Evolutionary conservation across 2,329 filamentous ascomycete species (phyloP), one percentile per base, ranked within the genome.

Genomic region (Bipolaris victoriae): DNA sequence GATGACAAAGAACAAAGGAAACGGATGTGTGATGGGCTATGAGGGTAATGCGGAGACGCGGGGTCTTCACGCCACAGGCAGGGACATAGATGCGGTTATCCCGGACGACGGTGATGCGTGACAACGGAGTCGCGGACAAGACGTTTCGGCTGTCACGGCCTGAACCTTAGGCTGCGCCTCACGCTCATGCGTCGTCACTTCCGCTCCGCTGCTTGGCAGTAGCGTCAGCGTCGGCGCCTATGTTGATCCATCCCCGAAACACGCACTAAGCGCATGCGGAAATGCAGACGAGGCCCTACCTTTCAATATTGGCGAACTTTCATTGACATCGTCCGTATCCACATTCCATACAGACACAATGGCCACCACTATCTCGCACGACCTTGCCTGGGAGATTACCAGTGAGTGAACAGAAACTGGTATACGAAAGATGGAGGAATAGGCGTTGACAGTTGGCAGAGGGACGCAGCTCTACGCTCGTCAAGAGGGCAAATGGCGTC

Each of bases 311-410:
- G 57, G 57, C 60, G 65, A 66, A 66, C 58, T 64, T 61, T 57
- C 54, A 51, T 59, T 35, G 51, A 72, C 62, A 39, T 60, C 62
- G 61, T 58, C 62, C 65, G 63, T 66, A 71, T 68, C 65, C 60
- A 64, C 68, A 66, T 60, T 60, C 58, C 61, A 64, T 66, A 72
- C 65, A 66, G 66, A 67, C 66, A 64, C 63, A 74, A 83, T 81
- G 79, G 83, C 86, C 72, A 64, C 67, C 58, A 80, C 88, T 84
- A 85, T 96, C 78, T 96, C 92, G 80, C 82, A 88, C 78, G 93
- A 97, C 83, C 86, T 97, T 75, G 83, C 97, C 85, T 98, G 94
- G 94, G 90, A 94, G 87, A 83, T 96, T 81, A 88, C 89, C 86
- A 91, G 93, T 97, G 88, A 81, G 92, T 92, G 66, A 61, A 60